Evolutionary conservation across 106 monocot species (phyloP).

Genomic region (Phalaenopsis aphrodite): DNA sequence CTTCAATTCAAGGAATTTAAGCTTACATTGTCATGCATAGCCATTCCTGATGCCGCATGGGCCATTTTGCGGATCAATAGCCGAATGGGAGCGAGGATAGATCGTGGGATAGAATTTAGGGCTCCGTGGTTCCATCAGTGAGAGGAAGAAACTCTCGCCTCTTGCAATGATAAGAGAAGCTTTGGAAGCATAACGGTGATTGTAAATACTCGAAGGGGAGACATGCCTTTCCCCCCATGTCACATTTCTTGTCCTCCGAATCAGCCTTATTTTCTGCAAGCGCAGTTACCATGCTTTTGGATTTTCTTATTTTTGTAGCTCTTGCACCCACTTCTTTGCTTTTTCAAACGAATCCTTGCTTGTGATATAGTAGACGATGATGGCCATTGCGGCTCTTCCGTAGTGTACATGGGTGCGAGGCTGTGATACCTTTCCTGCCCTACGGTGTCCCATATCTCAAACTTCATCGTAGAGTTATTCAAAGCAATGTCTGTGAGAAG

Average conservation of each 20-base stretch:
- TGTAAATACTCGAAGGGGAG: too few species aligned
- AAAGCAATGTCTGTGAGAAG: slow-evolving; percentile 92
- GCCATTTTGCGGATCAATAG: too few species aligned
- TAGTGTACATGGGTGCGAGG: slow-evolving; percentile 91
- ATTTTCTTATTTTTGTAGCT: slow-evolving; percentile 74
- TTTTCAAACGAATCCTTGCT: slow-evolving; percentile 76
- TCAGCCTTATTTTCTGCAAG: slow-evolving; percentile 46
- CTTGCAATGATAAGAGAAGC: too few species aligned
- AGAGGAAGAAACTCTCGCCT: too few species aligned
- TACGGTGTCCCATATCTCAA: slow-evolving; percentile 98
- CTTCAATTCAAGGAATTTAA: too few species aligned
- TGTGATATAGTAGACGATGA: slow-evolving; percentile 94
- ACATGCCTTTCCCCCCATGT: slow-evolving; percentile 24
- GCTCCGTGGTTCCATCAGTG: too few species aligned
- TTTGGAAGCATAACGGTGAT: too few species aligned
- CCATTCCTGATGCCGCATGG: too few species aligned
- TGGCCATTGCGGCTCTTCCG: slow-evolving; percentile 85
- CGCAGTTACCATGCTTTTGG: slow-evolving; percentile 48
- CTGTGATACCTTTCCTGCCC: slow-evolving; percentile 98
- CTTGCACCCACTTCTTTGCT: slow-evolving; percentile 94
- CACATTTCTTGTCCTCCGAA: slow-evolving; percentile 47
- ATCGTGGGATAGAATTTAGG: too few species aligned
- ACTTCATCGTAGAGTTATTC: slow-evolving; percentile 84
- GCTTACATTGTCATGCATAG: too few species aligned
- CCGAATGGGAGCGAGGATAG: too few species aligned